Evolutionary conservation across 176 grass and related monocot species (phyloP).

Genomic region (Hsuehochloa calcarea): DNA sequence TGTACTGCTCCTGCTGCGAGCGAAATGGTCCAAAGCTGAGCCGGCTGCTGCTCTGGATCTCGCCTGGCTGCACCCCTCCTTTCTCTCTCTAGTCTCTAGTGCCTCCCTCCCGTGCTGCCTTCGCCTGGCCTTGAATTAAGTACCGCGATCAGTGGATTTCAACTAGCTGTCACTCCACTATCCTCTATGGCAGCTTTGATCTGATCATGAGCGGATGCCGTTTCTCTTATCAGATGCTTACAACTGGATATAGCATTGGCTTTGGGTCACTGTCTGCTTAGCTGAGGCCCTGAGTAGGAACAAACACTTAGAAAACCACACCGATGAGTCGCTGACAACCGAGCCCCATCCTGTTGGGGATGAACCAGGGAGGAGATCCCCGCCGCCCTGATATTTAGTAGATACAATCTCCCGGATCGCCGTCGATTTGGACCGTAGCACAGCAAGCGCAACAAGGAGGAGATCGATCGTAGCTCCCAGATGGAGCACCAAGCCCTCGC

Average conservation of each 20-base stretch:
- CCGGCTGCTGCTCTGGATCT: slow-evolving; percentile 23
- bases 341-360: background rate
- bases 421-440: no score
- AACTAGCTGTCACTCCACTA: slow-evolving; percentile 8
- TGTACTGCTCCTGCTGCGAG: background rate
- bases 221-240: background rate
- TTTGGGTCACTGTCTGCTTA: background rate
- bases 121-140: background rate
- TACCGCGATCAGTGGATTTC: slow-evolving; percentile 1
- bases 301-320: background rate
- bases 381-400: no score
- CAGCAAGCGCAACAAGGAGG: no score
- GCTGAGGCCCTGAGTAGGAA: no score
- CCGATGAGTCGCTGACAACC: background rate
- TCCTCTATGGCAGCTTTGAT: background rate
- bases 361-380: background rate
- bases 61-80: background rate
- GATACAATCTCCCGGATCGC: no score
- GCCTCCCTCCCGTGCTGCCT: no score
- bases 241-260: background rate
- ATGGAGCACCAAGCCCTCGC: no score
- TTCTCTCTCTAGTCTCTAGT: no score
- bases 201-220: background rate
- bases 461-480: no score
- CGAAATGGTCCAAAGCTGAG: background rate